Base-by-base conservation (phyloP, 139 green algal species). In the Marvania coccoides region DNA sequence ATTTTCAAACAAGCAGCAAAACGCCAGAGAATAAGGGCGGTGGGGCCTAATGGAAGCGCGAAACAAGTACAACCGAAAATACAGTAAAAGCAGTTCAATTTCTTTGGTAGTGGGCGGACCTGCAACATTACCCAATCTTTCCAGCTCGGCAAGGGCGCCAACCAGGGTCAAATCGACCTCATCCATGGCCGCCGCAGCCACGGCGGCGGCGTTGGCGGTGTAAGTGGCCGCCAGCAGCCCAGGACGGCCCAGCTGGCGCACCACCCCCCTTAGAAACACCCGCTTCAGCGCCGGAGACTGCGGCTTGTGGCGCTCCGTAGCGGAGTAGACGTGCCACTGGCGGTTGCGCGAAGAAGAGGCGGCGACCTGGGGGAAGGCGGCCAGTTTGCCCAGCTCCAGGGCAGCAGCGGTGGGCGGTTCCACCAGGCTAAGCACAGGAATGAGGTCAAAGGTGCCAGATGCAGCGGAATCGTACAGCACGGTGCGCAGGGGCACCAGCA, bases 251-350 rank as follows among this genome's bases (percentile, higher is more conserved):
- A 92, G 72, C 61, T 85, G 79, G 15, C 84, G 77, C 54, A 94
- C 79, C 38, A 87, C 59, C n/a, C 87, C 85, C 8, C 91, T 77
- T 24, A 95, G 70, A 61, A 93, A 97, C 5, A 96, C 72, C 15
- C 92, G 78, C 35, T 85, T 83, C 33, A 95, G 70, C 3, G 85
- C 61, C 13, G 76, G 53, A 38, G 51, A 70, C 40, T 69, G 70
- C 15, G 67, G n/a, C 58, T 81, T 70, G 6, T 69, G 66, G 5
- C 80, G 69, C 78, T 96, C 89, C 7, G 54, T 83, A 34, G 81
- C 65, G 24, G 70, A 79, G 72, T 88, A 97, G 13, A 91, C 78
- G 78, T 97, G 91, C 79, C 82, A 93, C 81, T 97, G 92, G 26
- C 89, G 77, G 77, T 97, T 93, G 61, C 89, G 80, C 45, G 85